Base-by-base conservation (phyloP, 139 green algal genomes). In the Picochlorum sp. region DNA sequence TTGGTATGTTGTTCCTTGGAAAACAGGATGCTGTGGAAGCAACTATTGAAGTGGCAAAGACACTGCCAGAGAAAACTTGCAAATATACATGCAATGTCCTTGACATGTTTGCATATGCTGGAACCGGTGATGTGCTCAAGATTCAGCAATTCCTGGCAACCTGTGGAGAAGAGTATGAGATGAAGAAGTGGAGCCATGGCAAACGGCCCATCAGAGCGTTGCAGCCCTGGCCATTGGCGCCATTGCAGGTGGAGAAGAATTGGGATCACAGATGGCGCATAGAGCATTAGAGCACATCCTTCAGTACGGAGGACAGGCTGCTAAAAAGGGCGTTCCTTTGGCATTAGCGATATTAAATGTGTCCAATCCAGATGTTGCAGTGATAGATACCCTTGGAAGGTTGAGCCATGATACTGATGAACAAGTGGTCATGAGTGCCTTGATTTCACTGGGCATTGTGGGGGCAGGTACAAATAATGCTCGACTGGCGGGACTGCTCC, bases 381-480 rank as follows among this genome's bases (percentile, higher is more conserved):
- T 90, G 3, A 89, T 96, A 73, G 94, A 99, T 77, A 89, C 85
- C 16, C 88, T 99, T 32, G 85, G 79, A 66, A 69, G 94, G 9
- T 80, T 99, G 8, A 92, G 71, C 49, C 94, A 99, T 70, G 94
- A 99, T 72, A 80, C 77, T 13, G 90, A 96, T 70, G 45, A 62
- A 2, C 72, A 90, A 23, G 85, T 91, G 11, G 89, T 88, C 0
- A 83, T 91, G 73, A 84, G 80, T 37, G 93, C 93, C 1, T 79
- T 94, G 8, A 41, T 99, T 20, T 82, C 83, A 1, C 78, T 99
- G 24, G 94, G 94, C 10, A 68, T 99, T 18, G 77, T 98, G 14
- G 87, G 89, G 0, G 94, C 86, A 49, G 93, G 94, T 63, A 99
- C 94, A 57, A 99, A 99, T 85, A 97, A 99, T 57, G 90, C 94